These are phyloP conservation scores for Candida alai DNA, from an alignment of 805 yeast genomes.

Conservation along the genomic window DNA sequence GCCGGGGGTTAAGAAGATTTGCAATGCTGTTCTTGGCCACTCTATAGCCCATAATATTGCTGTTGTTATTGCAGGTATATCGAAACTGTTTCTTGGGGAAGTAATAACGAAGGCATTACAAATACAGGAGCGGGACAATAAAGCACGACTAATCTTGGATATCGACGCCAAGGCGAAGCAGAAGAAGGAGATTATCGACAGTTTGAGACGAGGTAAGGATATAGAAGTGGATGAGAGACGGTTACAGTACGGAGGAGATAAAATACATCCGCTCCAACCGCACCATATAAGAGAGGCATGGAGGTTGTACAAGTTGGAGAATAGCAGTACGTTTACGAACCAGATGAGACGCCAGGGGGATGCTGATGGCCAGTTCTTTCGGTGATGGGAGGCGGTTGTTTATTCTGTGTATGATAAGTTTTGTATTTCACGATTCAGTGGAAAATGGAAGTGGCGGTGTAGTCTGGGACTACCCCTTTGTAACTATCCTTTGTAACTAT, in stretches of 20 bases:
- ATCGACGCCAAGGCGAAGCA: slow-evolving; percentile 39
- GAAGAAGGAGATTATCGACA: slow-evolving; percentile 29
- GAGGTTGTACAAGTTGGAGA: slow-evolving; percentile 68
- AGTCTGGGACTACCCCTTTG: no score
- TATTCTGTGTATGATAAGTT: no score
- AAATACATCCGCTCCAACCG: slow-evolving; percentile 64
- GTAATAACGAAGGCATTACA: slow-evolving; percentile 77
- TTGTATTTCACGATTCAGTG: no score
- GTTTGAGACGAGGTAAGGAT: slow-evolving; percentile 37
- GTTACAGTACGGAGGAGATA: slow-evolving; percentile 36
- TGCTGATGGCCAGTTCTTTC: slow-evolving; percentile 65
- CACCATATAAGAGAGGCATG: slow-evolving; percentile 88
- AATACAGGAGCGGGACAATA: slow-evolving; percentile 55
- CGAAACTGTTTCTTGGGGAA: slow-evolving; percentile 88
- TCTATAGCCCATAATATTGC: slow-evolving; percentile 76
- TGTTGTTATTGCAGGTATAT: slow-evolving; percentile 77
- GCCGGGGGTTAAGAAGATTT: slow-evolving; percentile 74
- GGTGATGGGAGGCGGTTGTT: no score
- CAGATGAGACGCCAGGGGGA: slow-evolving; percentile 71
- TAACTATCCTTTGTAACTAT: no score
- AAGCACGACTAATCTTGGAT: slow-evolving; percentile 34
- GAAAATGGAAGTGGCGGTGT: no score
- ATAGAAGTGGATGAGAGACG: slow-evolving; percentile 24
- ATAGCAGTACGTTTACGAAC: slow-evolving; percentile 43
- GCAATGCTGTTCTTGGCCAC: slow-evolving; percentile 75